Evolutionary conservation across 345 rosid species (phyloP), one percentile per base, ranked within the genome.

Genomic region (Carallia brachiata): DNA sequence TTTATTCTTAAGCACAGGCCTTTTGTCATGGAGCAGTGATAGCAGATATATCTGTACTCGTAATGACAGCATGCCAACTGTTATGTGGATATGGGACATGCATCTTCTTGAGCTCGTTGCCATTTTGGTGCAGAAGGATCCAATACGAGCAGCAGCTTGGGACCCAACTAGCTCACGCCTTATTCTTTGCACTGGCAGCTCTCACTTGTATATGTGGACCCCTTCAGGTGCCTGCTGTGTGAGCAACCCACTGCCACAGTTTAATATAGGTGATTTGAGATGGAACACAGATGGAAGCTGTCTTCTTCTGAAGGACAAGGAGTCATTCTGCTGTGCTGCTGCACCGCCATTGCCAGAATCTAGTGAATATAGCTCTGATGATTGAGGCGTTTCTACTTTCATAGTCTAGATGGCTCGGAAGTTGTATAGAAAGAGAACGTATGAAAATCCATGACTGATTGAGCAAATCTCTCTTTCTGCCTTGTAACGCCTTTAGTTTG

Each of bases 231-330:
- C 99, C n/a, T 95, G 81, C 84, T 92, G 97, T 61, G 82, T 92
- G 36, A 86, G 88, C 66, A 87, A 81, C 68, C 99, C 97, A 0
- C 82, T 90, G 36, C 87, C 92, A 0, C 89, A 88, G 62, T 90
- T 95, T 70, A 77, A 75, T 58, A 79, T 92, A 64, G 76, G 79
- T 10, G 99, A 95, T 82, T 82, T 95, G 70, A 95, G 90, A 78
- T 92, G 99, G 97, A 95, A 90, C 73, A 77, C 87, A 18, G 90
- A 90, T 63, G 99, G 99, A 74, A 95, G 98, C 62, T 95, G 98
- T 75, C 92, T 95, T 60, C 89, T 92, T 65, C 94, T 95, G 71
- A 95, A 95, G 80, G 98, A 87, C 82, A 95, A 90, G 78, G 99
- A 92, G 16, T 83, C 82, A 1, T 95, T 88, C 81, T 89, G 97